Percentiles rank a stretch among this genome's conserved stretches.
These are phyloP conservation scores for Brassica hybrid DNA, from an alignment of 441 rosid genomes.

Conservation along the genomic window DNA sequence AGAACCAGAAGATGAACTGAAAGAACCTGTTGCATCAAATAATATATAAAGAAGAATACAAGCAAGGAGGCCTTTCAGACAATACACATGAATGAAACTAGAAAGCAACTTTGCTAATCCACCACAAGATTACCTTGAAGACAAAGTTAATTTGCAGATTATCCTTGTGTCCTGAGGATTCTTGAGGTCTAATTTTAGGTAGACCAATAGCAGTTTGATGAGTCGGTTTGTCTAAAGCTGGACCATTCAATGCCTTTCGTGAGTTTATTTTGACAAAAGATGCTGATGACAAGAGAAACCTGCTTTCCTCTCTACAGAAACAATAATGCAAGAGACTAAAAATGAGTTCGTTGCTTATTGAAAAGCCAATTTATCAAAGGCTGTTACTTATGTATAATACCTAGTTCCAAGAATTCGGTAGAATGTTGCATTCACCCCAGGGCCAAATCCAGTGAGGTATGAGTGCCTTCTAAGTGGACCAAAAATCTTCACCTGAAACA, in stretches of 20 bases:
- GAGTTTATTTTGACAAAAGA: slow-evolving; percentile 69
- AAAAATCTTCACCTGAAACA: slow-evolving; percentile 63
- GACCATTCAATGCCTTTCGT: slow-evolving; percentile 47
- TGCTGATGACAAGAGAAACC: slow-evolving; percentile 60
- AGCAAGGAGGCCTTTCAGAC: slow-evolving; percentile 16
- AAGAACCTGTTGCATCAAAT: slow-evolving; percentile 58
- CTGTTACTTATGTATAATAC: slow-evolving; percentile 47
- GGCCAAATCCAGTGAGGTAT: slow-evolving; percentile 77
- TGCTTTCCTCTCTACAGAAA: slow-evolving; percentile 54
- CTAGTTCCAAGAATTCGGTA: slow-evolving; percentile 65
- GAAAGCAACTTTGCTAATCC: slow-evolving; percentile 14
- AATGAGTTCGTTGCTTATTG: background rate
- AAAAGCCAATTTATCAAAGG: slow-evolving; percentile 13
- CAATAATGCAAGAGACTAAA: slow-evolving; percentile 24
- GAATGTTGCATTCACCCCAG: slow-evolving; percentile 78
- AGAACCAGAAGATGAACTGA: slow-evolving; percentile 64
- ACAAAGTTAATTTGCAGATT: slow-evolving; percentile 48
- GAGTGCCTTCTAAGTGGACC: slow-evolving; percentile 61
- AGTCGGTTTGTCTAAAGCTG: slow-evolving; percentile 24
- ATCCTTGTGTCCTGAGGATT: slow-evolving; percentile 43
- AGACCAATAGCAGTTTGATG: slow-evolving; percentile 32
- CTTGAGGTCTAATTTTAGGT: slow-evolving; percentile 34
- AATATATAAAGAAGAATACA: slow-evolving; percentile 21
- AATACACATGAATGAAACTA: slow-evolving; percentile 14
- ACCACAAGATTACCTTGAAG: slow-evolving; percentile 65